Conservation (phyloP, 2,329 filamentous ascomycete species). For the Chaetothyriales sp. region DNA sequence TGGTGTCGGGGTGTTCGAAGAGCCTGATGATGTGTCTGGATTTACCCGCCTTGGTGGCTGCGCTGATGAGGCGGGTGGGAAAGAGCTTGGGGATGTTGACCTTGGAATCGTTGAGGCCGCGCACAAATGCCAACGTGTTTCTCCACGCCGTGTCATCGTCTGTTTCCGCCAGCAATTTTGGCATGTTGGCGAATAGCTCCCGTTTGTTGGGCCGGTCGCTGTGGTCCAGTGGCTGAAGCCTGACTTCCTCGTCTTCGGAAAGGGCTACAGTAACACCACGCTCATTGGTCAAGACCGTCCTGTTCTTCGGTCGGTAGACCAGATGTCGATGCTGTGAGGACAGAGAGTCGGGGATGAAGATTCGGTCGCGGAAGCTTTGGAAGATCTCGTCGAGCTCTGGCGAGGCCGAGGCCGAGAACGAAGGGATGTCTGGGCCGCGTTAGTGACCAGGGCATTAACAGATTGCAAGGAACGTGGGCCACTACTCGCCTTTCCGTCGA, state of each 20-base stretch:
- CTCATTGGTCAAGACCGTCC: constrained; percentile 25
- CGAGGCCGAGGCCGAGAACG: constrained; percentile 27
- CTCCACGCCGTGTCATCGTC: constrained; percentile 24
- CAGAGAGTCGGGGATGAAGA: constrained; percentile 32
- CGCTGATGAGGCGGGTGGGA: constrained; percentile 27
- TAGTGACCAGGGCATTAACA: constrained; percentile 1
- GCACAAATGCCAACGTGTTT: constrained; percentile 29
- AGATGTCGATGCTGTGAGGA: constrained; percentile 25
- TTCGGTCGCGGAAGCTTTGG: constrained; percentile 28
- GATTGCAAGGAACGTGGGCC: neutral
- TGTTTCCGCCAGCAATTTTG: constrained; percentile 25
- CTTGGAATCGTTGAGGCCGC: constrained; percentile 24
- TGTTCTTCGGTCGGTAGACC: constrained; percentile 27
- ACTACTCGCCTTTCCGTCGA: constrained; percentile 9
- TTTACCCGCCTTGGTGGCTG: constrained; percentile 25
- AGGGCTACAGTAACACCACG: constrained; percentile 29
- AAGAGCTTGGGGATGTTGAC: constrained; percentile 16
- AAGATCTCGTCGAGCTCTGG: constrained; percentile 29
- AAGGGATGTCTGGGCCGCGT: constrained; percentile 23
- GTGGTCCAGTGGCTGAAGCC: constrained; percentile 25
- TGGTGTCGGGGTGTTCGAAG: constrained; percentile 24
- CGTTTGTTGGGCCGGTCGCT: constrained; percentile 23
- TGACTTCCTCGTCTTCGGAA: constrained; percentile 26
- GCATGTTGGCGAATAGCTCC: constrained; percentile 20
- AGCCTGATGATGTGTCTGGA: constrained; percentile 25